Evolutionary conservation across 2,329 filamentous ascomycete genomes (phyloP).

Genomic region (Colletotrichum sojae): DNA sequence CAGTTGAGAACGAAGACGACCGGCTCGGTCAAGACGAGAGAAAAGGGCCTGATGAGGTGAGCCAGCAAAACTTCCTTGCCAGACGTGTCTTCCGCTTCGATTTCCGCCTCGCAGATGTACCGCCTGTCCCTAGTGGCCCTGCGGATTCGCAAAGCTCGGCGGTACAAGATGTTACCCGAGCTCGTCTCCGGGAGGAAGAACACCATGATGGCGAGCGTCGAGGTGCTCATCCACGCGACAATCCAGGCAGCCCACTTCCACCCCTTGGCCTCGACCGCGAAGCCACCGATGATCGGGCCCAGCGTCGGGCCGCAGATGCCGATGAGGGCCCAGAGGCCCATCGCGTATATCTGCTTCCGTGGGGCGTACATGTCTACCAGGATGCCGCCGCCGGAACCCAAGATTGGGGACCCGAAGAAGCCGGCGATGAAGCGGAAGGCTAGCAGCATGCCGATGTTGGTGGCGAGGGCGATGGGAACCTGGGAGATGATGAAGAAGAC

Average conservation of each 20-base stretch:
- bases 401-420: conserved; percentile 41
- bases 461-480: conserved; percentile 38
- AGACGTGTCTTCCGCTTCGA: conserved; percentile 37
- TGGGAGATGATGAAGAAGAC: conserved; percentile 38
- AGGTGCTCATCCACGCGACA: conserved; percentile 39
- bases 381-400: conserved; percentile 24
- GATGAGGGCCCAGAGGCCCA: conserved; percentile 23
- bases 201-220: conserved; percentile 40
- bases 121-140: conserved; percentile 37
- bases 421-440: conserved; percentile 43
- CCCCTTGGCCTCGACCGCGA: conserved; percentile 32
- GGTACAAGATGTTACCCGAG: conserved; percentile 44
- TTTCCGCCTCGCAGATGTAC: conserved; percentile 31
- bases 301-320: conserved; percentile 32
- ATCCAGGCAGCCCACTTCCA: conserved; percentile 46
- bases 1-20: conserved; percentile 28
- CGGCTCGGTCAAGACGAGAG: conserved; percentile 26
- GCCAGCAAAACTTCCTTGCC: conserved; percentile 37
- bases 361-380: conserved; percentile 25
- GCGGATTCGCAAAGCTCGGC: conserved; percentile 41
- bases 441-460: conserved; percentile 40
- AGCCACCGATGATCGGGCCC: conserved; percentile 37
- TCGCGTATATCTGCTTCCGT: conserved; percentile 32
- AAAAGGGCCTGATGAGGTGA: conserved; percentile 34
- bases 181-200: conserved; percentile 46